phyloP scores from a whole-genome alignment of 345 rosid genomes.

The Populus euphratica region DNA sequence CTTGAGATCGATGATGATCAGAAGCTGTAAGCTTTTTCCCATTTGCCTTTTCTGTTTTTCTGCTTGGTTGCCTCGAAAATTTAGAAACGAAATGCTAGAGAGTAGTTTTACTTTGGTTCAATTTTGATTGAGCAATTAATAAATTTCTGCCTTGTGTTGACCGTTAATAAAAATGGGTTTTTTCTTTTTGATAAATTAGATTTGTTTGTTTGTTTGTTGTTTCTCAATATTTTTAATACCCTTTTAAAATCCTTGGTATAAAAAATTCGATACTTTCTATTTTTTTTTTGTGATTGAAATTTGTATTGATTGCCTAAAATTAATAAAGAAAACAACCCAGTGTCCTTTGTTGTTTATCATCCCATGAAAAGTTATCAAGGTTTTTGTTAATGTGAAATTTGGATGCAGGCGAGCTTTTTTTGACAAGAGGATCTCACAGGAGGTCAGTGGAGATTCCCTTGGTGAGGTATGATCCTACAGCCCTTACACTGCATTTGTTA shows the following conservation, averaged over 20 bases:
- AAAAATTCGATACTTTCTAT: too few relatives aligned
- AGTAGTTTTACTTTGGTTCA: not conserved
- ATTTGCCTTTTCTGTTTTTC: not conserved
- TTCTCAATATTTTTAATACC: too few relatives aligned
- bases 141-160: not conserved
- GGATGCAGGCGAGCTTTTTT: conserved; percentile 47
- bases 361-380: not conserved
- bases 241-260: too few relatives aligned
- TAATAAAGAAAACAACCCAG: not conserved
- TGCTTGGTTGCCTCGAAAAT: not conserved
- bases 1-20: conserved; percentile 23
- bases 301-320: too few relatives aligned
- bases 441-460: conserved; percentile 72
- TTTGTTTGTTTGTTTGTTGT: too few relatives aligned
- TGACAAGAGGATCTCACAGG: conserved; percentile 79
- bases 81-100: not conserved
- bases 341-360: not conserved
- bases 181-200: too few relatives aligned
- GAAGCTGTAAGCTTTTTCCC: conserved; percentile 8
- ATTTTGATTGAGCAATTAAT: not conserved
- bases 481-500: too few relatives aligned
- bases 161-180: too few relatives aligned
- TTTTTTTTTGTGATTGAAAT: too few relatives aligned
- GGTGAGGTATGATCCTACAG: conserved; percentile 52
- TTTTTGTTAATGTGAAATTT: not conserved